Percentiles rank a stretch among this genome's conserved stretches.
These are phyloP conservation scores for Gossypium thurberi DNA, from an alignment of 345 rosid species.

Conservation along the genomic window DNA sequence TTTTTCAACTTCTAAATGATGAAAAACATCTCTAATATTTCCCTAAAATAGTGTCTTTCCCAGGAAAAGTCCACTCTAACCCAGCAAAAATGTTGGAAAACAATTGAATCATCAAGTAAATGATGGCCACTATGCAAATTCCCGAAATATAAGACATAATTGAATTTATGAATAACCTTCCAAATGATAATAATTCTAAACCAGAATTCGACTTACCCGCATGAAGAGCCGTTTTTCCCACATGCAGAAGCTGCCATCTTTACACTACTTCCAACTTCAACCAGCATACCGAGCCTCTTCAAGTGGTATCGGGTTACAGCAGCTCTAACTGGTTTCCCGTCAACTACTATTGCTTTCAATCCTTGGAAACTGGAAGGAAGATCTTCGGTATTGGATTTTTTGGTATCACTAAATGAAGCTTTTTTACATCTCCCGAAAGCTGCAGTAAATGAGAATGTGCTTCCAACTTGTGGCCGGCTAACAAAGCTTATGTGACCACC, in stretches of 20 bases:
- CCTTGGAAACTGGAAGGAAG: constrained; percentile 69
- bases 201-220: constrained; percentile 38
- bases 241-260: constrained; percentile 29
- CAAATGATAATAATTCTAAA: not conserved
- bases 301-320: constrained; percentile 82
- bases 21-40: not conserved
- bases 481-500: constrained; percentile 76
- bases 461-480: constrained; percentile 76
- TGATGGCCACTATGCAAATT: not conserved
- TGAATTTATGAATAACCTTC: not conserved
- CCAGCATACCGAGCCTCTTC: constrained; percentile 77
- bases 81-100: not conserved
- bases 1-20: too few relatives aligned
- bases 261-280: constrained; percentile 49
- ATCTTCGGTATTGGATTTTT: constrained; percentile 54
- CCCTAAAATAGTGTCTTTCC: not conserved
- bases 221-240: constrained; percentile 43
- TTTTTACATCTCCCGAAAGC: constrained; percentile 46
- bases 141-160: not conserved
- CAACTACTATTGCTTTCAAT: constrained; percentile 74
- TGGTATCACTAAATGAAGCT: constrained; percentile 22
- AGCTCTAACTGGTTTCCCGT: constrained; percentile 83
- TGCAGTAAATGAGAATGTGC: constrained; percentile 82
- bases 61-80: not conserved
- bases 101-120: not conserved